Percentiles rank a stretch among this genome's conserved stretches.
Conservation (phyloP, 495 filamentous ascomycete genomes). For the Tirmania nivea region DNA sequence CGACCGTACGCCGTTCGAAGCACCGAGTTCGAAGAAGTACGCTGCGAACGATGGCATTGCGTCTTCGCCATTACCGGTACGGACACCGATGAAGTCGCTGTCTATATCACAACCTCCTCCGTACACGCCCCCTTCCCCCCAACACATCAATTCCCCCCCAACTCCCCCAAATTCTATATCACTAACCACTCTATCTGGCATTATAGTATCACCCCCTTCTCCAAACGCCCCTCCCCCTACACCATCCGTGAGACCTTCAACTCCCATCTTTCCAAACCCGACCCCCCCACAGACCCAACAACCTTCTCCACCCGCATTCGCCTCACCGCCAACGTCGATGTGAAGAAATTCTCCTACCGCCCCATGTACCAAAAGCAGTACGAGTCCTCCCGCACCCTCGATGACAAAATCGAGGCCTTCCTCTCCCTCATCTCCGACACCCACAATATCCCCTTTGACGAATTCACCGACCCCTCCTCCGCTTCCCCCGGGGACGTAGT, state of each 20-base stretch:
- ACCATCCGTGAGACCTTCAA: slow-evolving; percentile 67
- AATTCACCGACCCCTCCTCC: slow-evolving; percentile 65
- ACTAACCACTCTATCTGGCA: too few relatives aligned
- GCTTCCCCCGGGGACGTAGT: slow-evolving; percentile 72
- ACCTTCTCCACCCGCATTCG: slow-evolving; percentile 38
- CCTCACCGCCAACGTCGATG: slow-evolving; percentile 59
- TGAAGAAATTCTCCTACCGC: slow-evolving; percentile 76
- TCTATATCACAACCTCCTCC: not conserved
- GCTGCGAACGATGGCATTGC: not conserved
- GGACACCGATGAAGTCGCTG: slow-evolving; percentile 2
- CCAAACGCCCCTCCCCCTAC: slow-evolving; percentile 51
- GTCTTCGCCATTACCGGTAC: slow-evolving; percentile 6
- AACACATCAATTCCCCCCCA: too few relatives aligned
- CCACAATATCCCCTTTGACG: slow-evolving; percentile 53
- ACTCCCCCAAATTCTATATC: too few relatives aligned
- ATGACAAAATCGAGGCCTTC: slow-evolving; percentile 89
- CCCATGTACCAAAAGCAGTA: slow-evolving; percentile 83
- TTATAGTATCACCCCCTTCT: slow-evolving; percentile 37
- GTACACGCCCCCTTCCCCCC: not conserved
- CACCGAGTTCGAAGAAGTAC: slow-evolving; percentile 6
- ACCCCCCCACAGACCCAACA: slow-evolving; percentile 28
- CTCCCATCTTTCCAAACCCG: slow-evolving; percentile 42
- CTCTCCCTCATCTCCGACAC: slow-evolving; percentile 44
- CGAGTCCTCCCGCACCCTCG: slow-evolving; percentile 74
- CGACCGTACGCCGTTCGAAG: slow-evolving; percentile 22